A percentile compares a stretch with the other conserved stretches of the same genome.
Conservation (phyloP, 2,329 filamentous ascomycete genomes). For the Colletotrichum neosansevieriae region DNA sequence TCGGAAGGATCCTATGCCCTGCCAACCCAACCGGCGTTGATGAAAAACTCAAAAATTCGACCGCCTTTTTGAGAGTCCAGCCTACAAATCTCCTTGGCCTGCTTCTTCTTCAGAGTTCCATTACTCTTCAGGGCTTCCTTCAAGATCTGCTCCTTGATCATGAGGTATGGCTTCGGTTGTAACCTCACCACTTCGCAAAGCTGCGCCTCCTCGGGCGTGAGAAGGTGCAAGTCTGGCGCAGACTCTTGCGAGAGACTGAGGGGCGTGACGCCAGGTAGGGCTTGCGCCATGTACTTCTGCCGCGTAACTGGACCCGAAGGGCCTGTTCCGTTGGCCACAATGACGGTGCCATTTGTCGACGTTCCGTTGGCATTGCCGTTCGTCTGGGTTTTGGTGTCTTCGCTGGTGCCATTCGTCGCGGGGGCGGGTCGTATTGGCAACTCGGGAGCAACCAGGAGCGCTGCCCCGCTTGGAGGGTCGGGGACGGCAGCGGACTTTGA, state of each 20-base stretch:
- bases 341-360: slow-evolving; percentile 55
- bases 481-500: slow-evolving; percentile 71
- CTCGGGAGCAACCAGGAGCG: slow-evolving; percentile 82
- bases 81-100: slow-evolving; percentile 85
- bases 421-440: slow-evolving; percentile 71
- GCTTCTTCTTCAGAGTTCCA: slow-evolving; percentile 92
- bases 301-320: slow-evolving; percentile 51
- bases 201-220: slow-evolving; percentile 86
- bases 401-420: slow-evolving; percentile 56
- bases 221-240: slow-evolving; percentile 84
- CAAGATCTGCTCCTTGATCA: slow-evolving; percentile 93
- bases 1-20: slow-evolving; percentile 70
- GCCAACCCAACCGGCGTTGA: slow-evolving; percentile 90
- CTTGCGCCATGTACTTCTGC: slow-evolving; percentile 66
- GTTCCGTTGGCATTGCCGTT: slow-evolving; percentile 66
- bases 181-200: slow-evolving; percentile 87
- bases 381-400: slow-evolving; percentile 64
- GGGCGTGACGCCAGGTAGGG: slow-evolving; percentile 71
- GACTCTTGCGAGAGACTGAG: slow-evolving; percentile 80
- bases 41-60: slow-evolving; percentile 93
- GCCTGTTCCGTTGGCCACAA: slow-evolving; percentile 51
- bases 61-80: slow-evolving; percentile 88
- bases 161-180: slow-evolving; percentile 93
- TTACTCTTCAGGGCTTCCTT: slow-evolving; percentile 92
- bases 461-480: slow-evolving; percentile 81